phyloP scores from a whole-genome alignment of 2,329 filamentous ascomycete genomes.

The Allantophomopsis lycopodina region DNA sequence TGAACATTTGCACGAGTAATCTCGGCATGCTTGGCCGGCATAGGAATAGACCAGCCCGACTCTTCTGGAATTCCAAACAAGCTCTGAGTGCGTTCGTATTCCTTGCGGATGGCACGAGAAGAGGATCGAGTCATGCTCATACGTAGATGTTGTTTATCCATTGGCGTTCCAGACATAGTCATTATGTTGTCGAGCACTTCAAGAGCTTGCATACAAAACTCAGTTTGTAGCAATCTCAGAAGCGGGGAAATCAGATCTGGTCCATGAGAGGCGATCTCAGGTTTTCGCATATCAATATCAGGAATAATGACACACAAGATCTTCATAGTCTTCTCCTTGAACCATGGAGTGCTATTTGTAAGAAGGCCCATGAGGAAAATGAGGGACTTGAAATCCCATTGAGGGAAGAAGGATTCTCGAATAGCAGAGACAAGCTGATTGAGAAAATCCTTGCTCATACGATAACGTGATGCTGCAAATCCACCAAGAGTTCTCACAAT shows the following conservation, averaged over 20 bases:
- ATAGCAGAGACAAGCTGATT: slow-evolving; percentile 60
- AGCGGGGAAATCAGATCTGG: slow-evolving; percentile 92
- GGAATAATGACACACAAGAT: slow-evolving; percentile 76
- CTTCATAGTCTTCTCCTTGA: slow-evolving; percentile 87
- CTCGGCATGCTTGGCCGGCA: slow-evolving; percentile 80
- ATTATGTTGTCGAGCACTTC: slow-evolving; percentile 91
- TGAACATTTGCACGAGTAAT: slow-evolving; percentile 86
- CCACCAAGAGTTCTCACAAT: slow-evolving; percentile 57
- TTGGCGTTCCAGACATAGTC: slow-evolving; percentile 79
- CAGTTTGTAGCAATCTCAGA: slow-evolving; percentile 77
- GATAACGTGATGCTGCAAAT: slow-evolving; percentile 55
- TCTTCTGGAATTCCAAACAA: slow-evolving; percentile 94
- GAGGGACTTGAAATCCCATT: slow-evolving; percentile 70
- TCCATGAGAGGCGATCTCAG: slow-evolving; percentile 79
- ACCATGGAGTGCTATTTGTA: slow-evolving; percentile 79
- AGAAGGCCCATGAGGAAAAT: slow-evolving; percentile 85
- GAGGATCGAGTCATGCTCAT: slow-evolving; percentile 97
- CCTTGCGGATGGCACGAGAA: slow-evolving; percentile 75
- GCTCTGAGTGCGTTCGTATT: slow-evolving; percentile 88
- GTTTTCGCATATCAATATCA: slow-evolving; percentile 83
- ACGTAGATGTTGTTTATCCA: slow-evolving; percentile 86
- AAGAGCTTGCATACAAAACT: slow-evolving; percentile 84
- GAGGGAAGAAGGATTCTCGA: slow-evolving; percentile 65
- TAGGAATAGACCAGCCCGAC: slow-evolving; percentile 89
- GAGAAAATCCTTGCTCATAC: slow-evolving; percentile 62